Base-by-base conservation (phyloP, 2,329 filamentous ascomycete species). In the Monilinia fructicola region DNA sequence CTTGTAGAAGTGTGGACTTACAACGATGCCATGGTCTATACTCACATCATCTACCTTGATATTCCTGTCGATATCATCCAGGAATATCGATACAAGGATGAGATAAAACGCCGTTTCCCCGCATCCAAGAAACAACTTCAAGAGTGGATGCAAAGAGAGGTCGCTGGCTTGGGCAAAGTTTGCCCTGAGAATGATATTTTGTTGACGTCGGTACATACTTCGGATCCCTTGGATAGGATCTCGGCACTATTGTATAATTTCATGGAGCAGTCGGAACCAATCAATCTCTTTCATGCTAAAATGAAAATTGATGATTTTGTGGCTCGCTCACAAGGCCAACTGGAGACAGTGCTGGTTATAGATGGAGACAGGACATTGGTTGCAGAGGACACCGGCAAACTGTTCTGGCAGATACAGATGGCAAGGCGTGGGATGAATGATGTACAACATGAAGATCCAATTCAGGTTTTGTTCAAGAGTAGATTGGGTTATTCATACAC, bases 291-390 rank as follows among this genome's bases (percentile, higher is more conserved):
- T 42, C 40, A 16, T 42, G 12, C 40, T 12, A 42, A 42, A 16
- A 18, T 3, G 5, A 4, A 42, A 14, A 42, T 16, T 2, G 40
- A 42, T 16, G 40, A 42, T 42, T 42, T 42, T 16, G 40, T 42
- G 4, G 40, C 40, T 16, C 3, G 4, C 16, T 42, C 40, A 42
- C 48, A n/a, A 16, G 59, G 23, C 16, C 3, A 52, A 64, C 9
- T 80, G 11, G 71, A 83, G 54, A 84, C 78, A 0, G 74, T 85
- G 55, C 61, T 89, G 21, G 80, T 88, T 0, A 56, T 90, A 2
- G 87, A 90, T 68, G 86, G 76, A 0, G 86, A 89, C 73, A 83
- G 76, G 69, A 89, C 85, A 0, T 73, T 90, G 64, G 75, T 80
- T 6, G 66, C 80, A 0, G 69, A 80, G 16, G 86, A 89, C 68